Conservation (phyloP, 2,329 filamentous ascomycete genomes). For the Alternaria metachromatica region DNA sequence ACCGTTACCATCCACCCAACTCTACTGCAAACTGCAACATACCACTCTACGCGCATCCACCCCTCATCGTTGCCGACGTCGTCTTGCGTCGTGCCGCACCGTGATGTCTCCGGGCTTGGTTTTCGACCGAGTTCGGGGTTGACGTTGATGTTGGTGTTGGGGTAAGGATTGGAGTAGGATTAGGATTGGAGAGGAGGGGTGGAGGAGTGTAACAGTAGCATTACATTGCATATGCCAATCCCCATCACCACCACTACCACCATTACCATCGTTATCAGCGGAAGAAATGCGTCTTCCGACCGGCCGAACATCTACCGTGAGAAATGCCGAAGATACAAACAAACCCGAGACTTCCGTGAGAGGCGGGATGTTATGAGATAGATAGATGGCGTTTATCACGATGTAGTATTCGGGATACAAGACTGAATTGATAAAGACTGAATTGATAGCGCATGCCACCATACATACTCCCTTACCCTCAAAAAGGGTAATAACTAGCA, state of each 20-base stretch:
- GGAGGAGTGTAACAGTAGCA: not conserved
- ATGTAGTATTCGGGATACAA: not conserved
- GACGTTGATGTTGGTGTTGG: not conserved
- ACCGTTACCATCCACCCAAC: not conserved
- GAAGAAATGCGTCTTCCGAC: not conserved
- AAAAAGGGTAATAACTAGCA: not conserved
- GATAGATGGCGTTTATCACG: not conserved
- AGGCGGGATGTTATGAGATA: not conserved
- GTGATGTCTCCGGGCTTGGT: not conserved
- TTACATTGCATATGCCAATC: slow-evolving; percentile 1
- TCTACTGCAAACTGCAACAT: not conserved
- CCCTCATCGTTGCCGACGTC: not conserved
- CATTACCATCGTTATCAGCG: not conserved
- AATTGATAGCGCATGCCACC: not conserved
- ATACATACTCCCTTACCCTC: not conserved
- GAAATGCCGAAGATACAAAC: not conserved
- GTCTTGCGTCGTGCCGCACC: not conserved
- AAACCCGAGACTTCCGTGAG: not conserved
- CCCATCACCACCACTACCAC: not conserved
- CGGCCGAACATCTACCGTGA: not conserved
- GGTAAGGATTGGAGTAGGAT: not conserved
- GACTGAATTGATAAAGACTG: too few relatives aligned
- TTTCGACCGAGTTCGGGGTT: not conserved
- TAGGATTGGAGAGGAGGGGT: not conserved
- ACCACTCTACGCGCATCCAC: not conserved